phyloP scores from a whole-genome alignment of 2,329 filamentous ascomycete genomes.

The Simplicillium aogashimaense region DNA sequence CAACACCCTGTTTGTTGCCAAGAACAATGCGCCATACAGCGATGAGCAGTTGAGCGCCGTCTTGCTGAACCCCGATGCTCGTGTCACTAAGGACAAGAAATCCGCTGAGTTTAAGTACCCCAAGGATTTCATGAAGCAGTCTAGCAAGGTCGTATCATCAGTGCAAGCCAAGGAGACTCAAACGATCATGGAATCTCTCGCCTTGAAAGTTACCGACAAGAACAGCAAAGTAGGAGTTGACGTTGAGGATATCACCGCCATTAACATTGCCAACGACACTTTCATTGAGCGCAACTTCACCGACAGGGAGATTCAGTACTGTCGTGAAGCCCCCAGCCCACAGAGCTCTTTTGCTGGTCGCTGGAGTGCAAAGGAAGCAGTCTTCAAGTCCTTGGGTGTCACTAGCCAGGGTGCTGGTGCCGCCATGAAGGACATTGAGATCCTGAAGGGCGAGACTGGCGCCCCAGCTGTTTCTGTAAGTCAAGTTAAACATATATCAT shows the following conservation, averaged over 20 bases:
- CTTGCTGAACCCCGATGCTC: conserved; percentile 88
- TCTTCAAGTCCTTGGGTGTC: conserved; percentile 94
- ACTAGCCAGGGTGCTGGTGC: conserved; percentile 80
- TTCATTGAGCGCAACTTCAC: conserved; percentile 97
- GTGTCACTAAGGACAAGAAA: conserved; percentile 81
- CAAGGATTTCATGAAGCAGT: conserved; percentile 55
- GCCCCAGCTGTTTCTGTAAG: conserved; percentile 80
- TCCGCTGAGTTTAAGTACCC: conserved; percentile 68
- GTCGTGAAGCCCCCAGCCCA: conserved; percentile 65
- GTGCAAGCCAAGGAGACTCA: conserved; percentile 53
- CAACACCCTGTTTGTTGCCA: conserved; percentile 95
- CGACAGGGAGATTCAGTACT: conserved; percentile 72
- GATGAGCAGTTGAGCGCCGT: conserved; percentile 79
- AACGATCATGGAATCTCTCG: conserved; percentile 68
- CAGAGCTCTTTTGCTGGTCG: conserved; percentile 89
- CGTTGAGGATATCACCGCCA: conserved; percentile 75
- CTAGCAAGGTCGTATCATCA: conserved; percentile 40
- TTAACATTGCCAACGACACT: conserved; percentile 90
- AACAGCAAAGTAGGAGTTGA: conserved; percentile 85
- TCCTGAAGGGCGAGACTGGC: conserved; percentile 69
- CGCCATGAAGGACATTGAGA: conserved; percentile 89
- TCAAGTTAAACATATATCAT: conserved; percentile 6
- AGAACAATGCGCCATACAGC: conserved; percentile 81
- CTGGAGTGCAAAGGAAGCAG: conserved; percentile 97
- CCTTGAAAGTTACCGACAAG: conserved; percentile 43